Evolutionary conservation across 1,284 basidiomycete species (phyloP).

Genomic region (Ustilago hordei): DNA sequence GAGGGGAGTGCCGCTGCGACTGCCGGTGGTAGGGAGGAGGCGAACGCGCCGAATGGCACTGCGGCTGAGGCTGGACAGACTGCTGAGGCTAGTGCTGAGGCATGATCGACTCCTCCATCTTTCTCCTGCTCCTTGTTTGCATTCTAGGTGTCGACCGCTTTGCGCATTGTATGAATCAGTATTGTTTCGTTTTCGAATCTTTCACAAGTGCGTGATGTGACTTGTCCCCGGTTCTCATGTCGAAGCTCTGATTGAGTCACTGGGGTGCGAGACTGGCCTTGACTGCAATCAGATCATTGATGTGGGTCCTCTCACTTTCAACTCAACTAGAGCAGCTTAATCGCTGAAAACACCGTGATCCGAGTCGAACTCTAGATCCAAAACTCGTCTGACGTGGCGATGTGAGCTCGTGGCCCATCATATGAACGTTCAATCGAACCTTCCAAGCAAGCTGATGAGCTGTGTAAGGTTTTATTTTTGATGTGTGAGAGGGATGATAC

Average conservation of each 20-base stretch:
- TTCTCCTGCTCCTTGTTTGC: slow-evolving; percentile 7
- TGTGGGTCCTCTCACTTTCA: too few relatives aligned
- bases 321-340: too few relatives aligned
- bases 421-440: background rate
- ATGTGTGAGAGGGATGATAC: slow-evolving; percentile 20
- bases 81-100: slow-evolving; percentile 20
- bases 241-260: too few relatives aligned
- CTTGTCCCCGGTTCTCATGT: too few relatives aligned
- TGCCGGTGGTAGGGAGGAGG: background rate
- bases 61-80: slow-evolving; percentile 11
- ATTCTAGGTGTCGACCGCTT: background rate
- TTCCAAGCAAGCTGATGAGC: slow-evolving; percentile 14
- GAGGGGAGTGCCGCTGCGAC: background rate
- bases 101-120: slow-evolving; percentile 1
- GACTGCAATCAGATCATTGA: too few relatives aligned
- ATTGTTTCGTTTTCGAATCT: background rate
- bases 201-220: too few relatives aligned
- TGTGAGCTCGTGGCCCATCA: too few relatives aligned
- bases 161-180: background rate
- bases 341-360: too few relatives aligned
- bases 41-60: slow-evolving; percentile 25
- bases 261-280: too few relatives aligned
- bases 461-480: slow-evolving; percentile 9
- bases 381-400: too few relatives aligned
- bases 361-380: too few relatives aligned